Conservation (phyloP, 192 early-diverging fungal genomes). For the Umbelopsis sp. region DNA sequence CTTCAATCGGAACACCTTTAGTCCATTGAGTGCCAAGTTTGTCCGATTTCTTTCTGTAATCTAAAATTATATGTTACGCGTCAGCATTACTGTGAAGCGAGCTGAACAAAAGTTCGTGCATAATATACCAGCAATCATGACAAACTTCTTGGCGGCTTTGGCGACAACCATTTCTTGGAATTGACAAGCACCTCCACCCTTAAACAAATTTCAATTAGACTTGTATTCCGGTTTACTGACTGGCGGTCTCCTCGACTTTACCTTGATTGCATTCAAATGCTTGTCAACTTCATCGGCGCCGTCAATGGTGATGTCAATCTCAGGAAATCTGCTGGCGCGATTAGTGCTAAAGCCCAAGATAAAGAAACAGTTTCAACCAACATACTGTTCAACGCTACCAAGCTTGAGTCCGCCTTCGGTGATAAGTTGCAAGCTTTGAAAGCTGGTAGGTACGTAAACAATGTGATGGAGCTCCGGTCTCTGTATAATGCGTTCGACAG, state of each 20-base stretch:
- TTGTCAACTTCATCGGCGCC: slow-evolving; percentile 90
- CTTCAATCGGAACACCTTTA: slow-evolving; percentile 89
- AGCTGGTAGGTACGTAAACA: slow-evolving; percentile 90
- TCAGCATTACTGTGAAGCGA: not conserved
- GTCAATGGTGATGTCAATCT: slow-evolving; percentile 90
- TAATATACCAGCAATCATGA: slow-evolving; percentile 74
- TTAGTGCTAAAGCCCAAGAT: not conserved
- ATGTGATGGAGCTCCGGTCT: slow-evolving; percentile 67
- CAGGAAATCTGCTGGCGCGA: slow-evolving; percentile 50
- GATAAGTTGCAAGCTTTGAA: slow-evolving; percentile 88
- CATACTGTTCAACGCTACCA: slow-evolving; percentile 75
- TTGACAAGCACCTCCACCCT: slow-evolving; percentile 92
- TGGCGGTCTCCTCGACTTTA: not conserved
- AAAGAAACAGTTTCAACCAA: not conserved
- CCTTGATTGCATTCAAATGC: slow-evolving; percentile 80
- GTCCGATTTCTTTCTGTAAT: slow-evolving; percentile 81
- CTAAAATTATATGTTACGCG: slow-evolving; percentile 34
- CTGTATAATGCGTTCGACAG: slow-evolving; percentile 76
- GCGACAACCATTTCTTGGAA: slow-evolving; percentile 93
- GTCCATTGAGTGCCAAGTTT: slow-evolving; percentile 53
- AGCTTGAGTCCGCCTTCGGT: slow-evolving; percentile 80
- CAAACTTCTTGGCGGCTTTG: slow-evolving; percentile 74
- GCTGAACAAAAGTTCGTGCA: not conserved
- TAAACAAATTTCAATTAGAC: slow-evolving; percentile 27
- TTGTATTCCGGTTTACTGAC: not conserved